phyloP scores from a whole-genome alignment of 2,329 filamentous ascomycete genomes.

The Fusarium beomiforme region DNA sequence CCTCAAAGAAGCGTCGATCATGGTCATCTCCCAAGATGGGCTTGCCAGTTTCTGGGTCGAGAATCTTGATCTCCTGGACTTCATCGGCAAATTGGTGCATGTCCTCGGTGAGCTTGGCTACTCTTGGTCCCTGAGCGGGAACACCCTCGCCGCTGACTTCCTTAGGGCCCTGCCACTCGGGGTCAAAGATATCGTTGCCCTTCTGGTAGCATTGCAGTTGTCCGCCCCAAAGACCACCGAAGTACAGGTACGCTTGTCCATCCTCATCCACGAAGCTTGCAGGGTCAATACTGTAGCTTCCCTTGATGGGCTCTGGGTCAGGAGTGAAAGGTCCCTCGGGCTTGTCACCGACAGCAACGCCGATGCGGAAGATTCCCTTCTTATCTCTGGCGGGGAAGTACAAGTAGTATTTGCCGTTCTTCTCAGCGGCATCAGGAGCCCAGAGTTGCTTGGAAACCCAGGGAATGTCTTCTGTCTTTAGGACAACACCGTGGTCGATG shows the following conservation, averaged over 20 bases:
- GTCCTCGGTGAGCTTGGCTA: conserved; percentile 69
- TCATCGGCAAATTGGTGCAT: conserved; percentile 70
- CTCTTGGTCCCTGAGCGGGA: conserved; percentile 71
- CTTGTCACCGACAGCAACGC: conserved; percentile 70
- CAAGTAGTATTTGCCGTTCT: conserved; percentile 76
- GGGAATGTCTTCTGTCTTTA: conserved; percentile 72
- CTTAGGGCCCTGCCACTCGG: conserved; percentile 62
- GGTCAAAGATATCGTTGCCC: conserved; percentile 65
- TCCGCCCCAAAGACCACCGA: conserved; percentile 83
- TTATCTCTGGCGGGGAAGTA: conserved; percentile 81
- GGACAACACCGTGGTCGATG: conserved; percentile 77
- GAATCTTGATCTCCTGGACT: conserved; percentile 70
- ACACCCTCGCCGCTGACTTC: conserved; percentile 68
- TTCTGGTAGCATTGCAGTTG: conserved; percentile 80
- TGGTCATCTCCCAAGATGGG: conserved; percentile 74
- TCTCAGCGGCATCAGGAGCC: conserved; percentile 79
- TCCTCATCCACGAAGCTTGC: conserved; percentile 75
- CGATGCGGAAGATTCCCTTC: conserved; percentile 76
- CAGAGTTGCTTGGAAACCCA: conserved; percentile 84
- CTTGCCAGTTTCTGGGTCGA: conserved; percentile 68
- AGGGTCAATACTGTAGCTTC: conserved; percentile 81
- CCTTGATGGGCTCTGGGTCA: conserved; percentile 71
- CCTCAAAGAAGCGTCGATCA: conserved; percentile 81
- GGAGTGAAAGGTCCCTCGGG: conserved; percentile 77
- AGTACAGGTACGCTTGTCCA: conserved; percentile 63